Percentiles rank a stretch among this genome's conserved stretches.
Conservation (phyloP, 305 asterid genomes). For the Salvia sclarea region DNA sequence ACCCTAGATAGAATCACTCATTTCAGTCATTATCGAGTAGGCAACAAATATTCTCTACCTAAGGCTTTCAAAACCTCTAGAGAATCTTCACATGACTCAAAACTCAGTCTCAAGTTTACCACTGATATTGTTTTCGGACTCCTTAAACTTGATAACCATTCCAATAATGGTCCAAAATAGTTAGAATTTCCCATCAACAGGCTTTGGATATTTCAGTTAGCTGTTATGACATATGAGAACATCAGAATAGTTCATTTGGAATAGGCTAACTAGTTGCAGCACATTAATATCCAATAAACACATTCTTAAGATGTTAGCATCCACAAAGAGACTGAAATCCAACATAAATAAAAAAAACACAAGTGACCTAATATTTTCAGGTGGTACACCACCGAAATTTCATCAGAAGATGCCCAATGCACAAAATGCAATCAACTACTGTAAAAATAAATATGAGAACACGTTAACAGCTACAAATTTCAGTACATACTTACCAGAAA, state of each 20-base stretch:
- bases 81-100: background rate
- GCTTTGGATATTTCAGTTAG: background rate
- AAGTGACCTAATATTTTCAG: background rate
- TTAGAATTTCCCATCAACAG: background rate
- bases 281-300: background rate
- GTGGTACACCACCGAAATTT: conserved; percentile 16
- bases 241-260: background rate
- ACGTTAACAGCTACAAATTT: background rate
- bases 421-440: background rate
- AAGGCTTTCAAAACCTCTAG: background rate
- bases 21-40: background rate
- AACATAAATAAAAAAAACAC: background rate
- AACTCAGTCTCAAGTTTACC: conserved; percentile 10
- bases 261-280: background rate
- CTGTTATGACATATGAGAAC: conserved; percentile 10
- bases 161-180: background rate
- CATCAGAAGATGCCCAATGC: conserved; percentile 14
- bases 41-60: background rate
- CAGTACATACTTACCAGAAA: conserved; percentile 47
- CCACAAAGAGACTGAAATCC: background rate
- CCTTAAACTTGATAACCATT: conserved; percentile 1
- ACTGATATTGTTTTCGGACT: background rate
- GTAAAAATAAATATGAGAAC: background rate
- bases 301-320: background rate
- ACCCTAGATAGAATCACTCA: background rate